phyloP scores from a whole-genome alignment of 306 rosid genomes.

The Vigna reflexopilosa region DNA sequence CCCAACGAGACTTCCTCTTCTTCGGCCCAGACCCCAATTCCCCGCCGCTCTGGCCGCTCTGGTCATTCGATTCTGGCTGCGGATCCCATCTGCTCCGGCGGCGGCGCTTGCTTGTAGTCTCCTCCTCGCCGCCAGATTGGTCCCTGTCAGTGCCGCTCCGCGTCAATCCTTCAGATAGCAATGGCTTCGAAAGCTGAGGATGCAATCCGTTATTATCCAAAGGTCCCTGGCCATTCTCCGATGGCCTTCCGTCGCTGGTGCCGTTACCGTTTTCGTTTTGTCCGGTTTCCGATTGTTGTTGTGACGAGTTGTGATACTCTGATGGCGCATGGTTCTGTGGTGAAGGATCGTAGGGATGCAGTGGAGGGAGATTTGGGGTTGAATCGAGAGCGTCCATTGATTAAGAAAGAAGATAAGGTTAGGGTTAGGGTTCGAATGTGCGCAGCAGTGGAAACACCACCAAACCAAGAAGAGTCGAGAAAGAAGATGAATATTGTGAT shows the following conservation, averaged over 20 bases:
- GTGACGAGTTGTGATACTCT: not conserved
- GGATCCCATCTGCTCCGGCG: constrained; percentile 98
- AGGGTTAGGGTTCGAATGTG: constrained; percentile 26
- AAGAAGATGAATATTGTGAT: not conserved
- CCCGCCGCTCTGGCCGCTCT: constrained; percentile 63
- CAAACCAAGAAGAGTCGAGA: not conserved
- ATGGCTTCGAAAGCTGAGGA: constrained; percentile 49
- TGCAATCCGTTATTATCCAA: constrained; percentile 18
- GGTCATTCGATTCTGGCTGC: constrained; percentile 82
- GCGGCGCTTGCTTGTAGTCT: constrained; percentile 80
- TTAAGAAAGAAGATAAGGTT: not conserved
- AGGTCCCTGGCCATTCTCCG: constrained; percentile 29
- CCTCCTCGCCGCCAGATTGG: constrained; percentile 93
- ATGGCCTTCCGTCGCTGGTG: not conserved
- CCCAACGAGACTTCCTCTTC: constrained; percentile 96
- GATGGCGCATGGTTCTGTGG: not conserved
- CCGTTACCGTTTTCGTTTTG: constrained; percentile 40
- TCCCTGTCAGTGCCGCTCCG: constrained; percentile 86
- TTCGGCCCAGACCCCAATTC: constrained; percentile 67
- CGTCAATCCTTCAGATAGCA: constrained; percentile 74
- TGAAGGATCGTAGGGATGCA: constrained; percentile 38
- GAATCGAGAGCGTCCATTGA: constrained; percentile 71
- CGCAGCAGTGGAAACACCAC: not conserved
- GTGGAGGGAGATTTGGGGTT: constrained; percentile 39
- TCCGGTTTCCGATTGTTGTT: constrained; percentile 34